These are phyloP conservation scores for Arthromyces matolae DNA, from an alignment of 768 basidiomycete species.

Conservation along the genomic window DNA sequence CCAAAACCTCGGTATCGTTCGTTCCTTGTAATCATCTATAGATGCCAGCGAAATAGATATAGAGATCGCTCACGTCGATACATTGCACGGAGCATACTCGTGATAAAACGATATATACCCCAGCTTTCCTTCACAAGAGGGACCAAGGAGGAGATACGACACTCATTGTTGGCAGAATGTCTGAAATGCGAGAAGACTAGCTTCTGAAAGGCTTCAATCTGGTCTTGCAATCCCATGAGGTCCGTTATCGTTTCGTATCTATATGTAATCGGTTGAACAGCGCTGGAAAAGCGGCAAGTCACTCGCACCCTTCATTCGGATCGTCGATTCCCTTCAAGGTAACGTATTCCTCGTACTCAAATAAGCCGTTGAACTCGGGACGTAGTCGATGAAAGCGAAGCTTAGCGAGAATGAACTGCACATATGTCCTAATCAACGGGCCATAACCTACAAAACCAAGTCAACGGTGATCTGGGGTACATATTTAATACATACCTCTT, in stretches of 20 bases:
- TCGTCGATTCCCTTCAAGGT: constrained; percentile 96
- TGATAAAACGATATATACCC: constrained; percentile 98
- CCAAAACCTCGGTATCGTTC: constrained; percentile 82
- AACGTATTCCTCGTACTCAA: constrained; percentile 99
- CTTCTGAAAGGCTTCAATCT: constrained; percentile 98
- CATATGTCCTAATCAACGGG: constrained; percentile 90
- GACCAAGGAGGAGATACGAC: constrained; percentile 92
- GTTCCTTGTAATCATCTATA: constrained; percentile 53
- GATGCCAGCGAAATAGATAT: neutral
- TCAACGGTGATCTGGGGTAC: neutral
- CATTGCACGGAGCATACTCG: constrained; percentile 97
- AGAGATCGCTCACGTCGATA: constrained; percentile 64
- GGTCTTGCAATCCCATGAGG: constrained; percentile 96
- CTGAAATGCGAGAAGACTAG: constrained; percentile 95
- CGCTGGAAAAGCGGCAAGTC: neutral
- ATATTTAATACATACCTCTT: constrained; percentile 50
- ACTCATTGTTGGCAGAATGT: constrained; percentile 91
- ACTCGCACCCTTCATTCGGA: constrained; percentile 92
- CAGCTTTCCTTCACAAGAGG: constrained; percentile 98
- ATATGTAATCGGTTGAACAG: too few species aligned
- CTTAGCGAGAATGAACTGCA: constrained; percentile 92
- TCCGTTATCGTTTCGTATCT: constrained; percentile 98
- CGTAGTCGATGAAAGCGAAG: constrained; percentile 93
- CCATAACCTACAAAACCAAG: constrained; percentile 67
- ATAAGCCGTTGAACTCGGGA: constrained; percentile 97